phyloP scores from a whole-genome alignment of 2,329 filamentous ascomycete species.

The Fusarium torulosum region DNA sequence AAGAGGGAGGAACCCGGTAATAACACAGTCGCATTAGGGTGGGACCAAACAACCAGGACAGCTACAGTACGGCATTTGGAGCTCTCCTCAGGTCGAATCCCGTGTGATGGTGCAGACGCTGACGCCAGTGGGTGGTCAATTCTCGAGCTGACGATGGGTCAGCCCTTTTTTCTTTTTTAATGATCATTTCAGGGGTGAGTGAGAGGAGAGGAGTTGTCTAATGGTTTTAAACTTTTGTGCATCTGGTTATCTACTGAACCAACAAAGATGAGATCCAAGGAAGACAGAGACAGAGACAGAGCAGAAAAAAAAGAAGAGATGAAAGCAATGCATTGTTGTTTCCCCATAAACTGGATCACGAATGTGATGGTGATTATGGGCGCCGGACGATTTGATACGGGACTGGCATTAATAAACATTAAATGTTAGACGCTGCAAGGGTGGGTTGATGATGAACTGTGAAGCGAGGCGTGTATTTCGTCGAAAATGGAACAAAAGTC shows the following conservation, averaged over 20 bases:
- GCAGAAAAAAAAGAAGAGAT: no score
- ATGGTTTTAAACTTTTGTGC: no score
- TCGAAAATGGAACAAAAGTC: constrained; percentile 10
- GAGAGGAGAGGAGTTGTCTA: background rate
- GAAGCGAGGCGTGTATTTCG: constrained; percentile 24
- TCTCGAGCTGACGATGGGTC: constrained; percentile 22
- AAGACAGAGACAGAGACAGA: no score
- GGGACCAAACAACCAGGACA: background rate
- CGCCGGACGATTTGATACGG: constrained; percentile 1
- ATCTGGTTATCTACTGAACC: no score
- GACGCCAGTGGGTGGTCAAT: constrained; percentile 29
- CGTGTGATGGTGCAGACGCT: constrained; percentile 16
- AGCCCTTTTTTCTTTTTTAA: constrained; percentile 20
- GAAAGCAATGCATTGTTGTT: no score
- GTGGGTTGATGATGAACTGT: constrained; percentile 15
- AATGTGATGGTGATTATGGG: background rate
- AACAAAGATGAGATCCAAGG: no score
- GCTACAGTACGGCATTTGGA: constrained; percentile 5
- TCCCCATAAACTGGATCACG: constrained; percentile 28
- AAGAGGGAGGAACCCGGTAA: background rate
- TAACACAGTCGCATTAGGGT: background rate
- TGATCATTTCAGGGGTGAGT: constrained; percentile 31
- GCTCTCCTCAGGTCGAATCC: constrained; percentile 12
- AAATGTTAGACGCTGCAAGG: constrained; percentile 21
- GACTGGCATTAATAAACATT: no score